Conservation (phyloP, 768 basidiomycete genomes). For the Hericium coralloides region DNA sequence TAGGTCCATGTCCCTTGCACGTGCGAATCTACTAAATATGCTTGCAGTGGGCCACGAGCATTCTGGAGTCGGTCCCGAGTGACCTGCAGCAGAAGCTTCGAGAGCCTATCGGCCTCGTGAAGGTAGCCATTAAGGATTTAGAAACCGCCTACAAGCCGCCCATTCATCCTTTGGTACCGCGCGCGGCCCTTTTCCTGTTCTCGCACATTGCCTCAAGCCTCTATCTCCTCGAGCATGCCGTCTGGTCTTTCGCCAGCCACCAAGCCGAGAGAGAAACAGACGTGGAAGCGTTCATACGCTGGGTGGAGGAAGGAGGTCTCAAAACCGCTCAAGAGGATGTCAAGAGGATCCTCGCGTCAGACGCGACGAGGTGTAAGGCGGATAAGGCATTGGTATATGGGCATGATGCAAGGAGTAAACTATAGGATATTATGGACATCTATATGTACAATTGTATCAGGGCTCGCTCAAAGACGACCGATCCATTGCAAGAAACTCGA, state of each 20-base stretch:
- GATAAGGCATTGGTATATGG: neutral
- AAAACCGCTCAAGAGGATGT: constrained; percentile 21
- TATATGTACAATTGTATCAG: no score
- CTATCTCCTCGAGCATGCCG: constrained; percentile 60
- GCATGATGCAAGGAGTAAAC: neutral
- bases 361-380: neutral
- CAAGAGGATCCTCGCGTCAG: constrained; percentile 1
- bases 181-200: constrained; percentile 50
- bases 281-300: constrained; percentile 43
- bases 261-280: constrained; percentile 30
- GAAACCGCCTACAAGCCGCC: constrained; percentile 30
- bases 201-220: constrained; percentile 44
- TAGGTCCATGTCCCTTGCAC: constrained; percentile 20
- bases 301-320: constrained; percentile 34
- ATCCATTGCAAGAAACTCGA: no score
- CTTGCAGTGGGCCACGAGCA: constrained; percentile 42
- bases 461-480: no score
- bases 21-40: neutral
- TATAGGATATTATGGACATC: neutral
- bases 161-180: constrained; percentile 39
- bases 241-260: constrained; percentile 39
- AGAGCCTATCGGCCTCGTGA: constrained; percentile 20
- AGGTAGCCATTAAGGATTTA: constrained; percentile 32
- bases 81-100: constrained; percentile 23
- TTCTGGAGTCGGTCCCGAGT: constrained; percentile 34